These are phyloP conservation scores for Melanopsichium pennsylvanicum DNA, from an alignment of 1,284 basidiomycete species.

Conservation along the genomic window DNA sequence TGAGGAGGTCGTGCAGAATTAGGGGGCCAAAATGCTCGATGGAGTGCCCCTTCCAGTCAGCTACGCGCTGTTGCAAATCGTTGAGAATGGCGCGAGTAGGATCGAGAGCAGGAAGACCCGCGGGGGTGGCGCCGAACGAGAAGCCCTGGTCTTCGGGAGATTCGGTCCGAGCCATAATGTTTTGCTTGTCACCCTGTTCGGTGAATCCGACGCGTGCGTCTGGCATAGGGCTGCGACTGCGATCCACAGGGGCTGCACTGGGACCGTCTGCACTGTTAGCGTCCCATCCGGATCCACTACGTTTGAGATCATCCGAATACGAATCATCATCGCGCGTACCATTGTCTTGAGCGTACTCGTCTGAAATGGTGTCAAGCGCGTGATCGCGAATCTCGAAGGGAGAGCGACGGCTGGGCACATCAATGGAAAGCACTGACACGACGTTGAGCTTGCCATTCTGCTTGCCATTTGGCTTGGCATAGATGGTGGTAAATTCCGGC, in stretches of 20 bases:
- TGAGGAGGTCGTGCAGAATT: slow-evolving; percentile 87
- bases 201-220: slow-evolving; percentile 21
- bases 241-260: background rate
- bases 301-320: slow-evolving; percentile 56
- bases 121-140: slow-evolving; percentile 53
- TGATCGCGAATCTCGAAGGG: slow-evolving; percentile 65
- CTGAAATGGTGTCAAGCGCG: slow-evolving; percentile 46
- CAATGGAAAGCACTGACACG: slow-evolving; percentile 87
- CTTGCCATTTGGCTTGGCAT: slow-evolving; percentile 69
- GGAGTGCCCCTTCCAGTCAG: slow-evolving; percentile 92
- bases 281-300: slow-evolving; percentile 22
- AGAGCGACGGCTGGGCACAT: slow-evolving; percentile 80
- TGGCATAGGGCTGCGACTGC: slow-evolving; percentile 21
- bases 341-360: slow-evolving; percentile 32
- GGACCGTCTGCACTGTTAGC: background rate
- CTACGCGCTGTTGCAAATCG: slow-evolving; percentile 84
- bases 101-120: slow-evolving; percentile 58
- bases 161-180: slow-evolving; percentile 20
- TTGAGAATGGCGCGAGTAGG: slow-evolving; percentile 79
- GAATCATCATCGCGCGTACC: slow-evolving; percentile 29
- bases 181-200: slow-evolving; percentile 34
- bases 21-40: slow-evolving; percentile 81
- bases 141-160: slow-evolving; percentile 42
- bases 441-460: slow-evolving; percentile 73
- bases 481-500: slow-evolving; percentile 83